Base-by-base conservation (phyloP, 2,329 filamentous ascomycete species). In the Scedosporium apiospermum region DNA sequence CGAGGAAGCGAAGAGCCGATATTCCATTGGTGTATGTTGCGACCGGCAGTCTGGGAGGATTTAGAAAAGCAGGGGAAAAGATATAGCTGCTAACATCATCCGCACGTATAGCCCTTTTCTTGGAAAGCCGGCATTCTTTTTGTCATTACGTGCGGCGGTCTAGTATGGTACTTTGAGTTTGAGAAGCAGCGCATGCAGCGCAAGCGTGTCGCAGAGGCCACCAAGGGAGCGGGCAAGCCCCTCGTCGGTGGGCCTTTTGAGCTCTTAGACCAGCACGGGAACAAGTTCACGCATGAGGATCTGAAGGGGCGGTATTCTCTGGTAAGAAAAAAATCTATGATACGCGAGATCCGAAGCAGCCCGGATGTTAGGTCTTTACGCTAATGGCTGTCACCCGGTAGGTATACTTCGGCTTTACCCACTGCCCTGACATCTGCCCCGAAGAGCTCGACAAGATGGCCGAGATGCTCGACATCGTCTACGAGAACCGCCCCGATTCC, bases 361-460 rank as follows among this genome's bases (percentile, higher is more conserved):
- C 34, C 6, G 10, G 34, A 4, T 38, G 34, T 38, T 12, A 38
- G 10, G 34, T 3, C 10, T 38, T 38, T 4, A 6, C 58, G 14
- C 14, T 64, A 7, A 51, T 16, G n/a, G n/a, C 27, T 30, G 27
- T 30, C 27, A 3, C 27, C 27, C 6, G 3, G 1, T 67, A 95
- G 91, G 87, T 98, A 44, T 99, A 99, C 78, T 99, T 99, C 73
- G 95, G 95, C 70, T 99, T 99, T 82, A 93, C 91, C 7, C 93
- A 97, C 76, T 99, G 95, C 74, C 95, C 95, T 26, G 95, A 99
- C 74, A 99, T 99, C 73, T 99, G 95, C 79, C 95, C 95, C 41
- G 95, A 99, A 72, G 95, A 99, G 77, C 88, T 99, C 69, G 95
- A 99, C 79, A 99, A 99, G 80, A 97, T 99, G 93, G 90, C 93